Evolutionary conservation across 192 early-diverging fungal genomes (phyloP), one percentile per base, ranked within the genome.

Genomic region (Phycomyces blakesleeanus): DNA sequence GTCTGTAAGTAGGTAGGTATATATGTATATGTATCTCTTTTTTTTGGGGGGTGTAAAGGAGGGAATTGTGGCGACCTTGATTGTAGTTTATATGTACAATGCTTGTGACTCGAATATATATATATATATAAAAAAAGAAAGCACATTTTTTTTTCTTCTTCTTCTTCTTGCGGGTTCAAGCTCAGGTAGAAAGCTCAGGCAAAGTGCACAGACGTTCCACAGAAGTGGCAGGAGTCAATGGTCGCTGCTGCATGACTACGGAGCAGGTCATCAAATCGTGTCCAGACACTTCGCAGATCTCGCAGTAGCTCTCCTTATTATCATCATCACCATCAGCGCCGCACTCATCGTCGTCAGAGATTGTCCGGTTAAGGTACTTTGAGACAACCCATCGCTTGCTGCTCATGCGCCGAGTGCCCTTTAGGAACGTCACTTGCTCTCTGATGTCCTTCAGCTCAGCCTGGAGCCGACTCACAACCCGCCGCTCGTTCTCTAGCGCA

Each of bases 271-370:
- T 79, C 25, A 89, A 64, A 40, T 81, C 79, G 56, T 91, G 90
- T 3, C 83, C 84, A 53, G 65, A 56, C 20, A 76, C 66, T 51
- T 89, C 90, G 68, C 90, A 91, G 10, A 89, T 76, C 61, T 87
- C 87, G 56, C 88, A 91, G 70, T 78, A 84, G 21, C 72, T 34
- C 0, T 47, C 44, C 15, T 47, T 18, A 14, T 47, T 47, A 14
- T 47, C 44, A 14, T 47, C 44, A 47, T 47, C 15, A 11, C 40
- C 14, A n/a, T n/a, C n/a, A n/a, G n/a, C n/a, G n/a, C n/a, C n/a
- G n/a, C n/a, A n/a, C n/a, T n/a, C n/a, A n/a, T 18, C 18, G 11
- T n/a, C 12, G 18, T 47, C 44, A 2, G 18, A 47, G 11, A 47
- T 47, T 11, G 12, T 3, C 11, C 18, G 44, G 18, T 47, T 7